Base-by-base conservation (phyloP, 129 eudicot species). In the Mikania micrantha region DNA sequence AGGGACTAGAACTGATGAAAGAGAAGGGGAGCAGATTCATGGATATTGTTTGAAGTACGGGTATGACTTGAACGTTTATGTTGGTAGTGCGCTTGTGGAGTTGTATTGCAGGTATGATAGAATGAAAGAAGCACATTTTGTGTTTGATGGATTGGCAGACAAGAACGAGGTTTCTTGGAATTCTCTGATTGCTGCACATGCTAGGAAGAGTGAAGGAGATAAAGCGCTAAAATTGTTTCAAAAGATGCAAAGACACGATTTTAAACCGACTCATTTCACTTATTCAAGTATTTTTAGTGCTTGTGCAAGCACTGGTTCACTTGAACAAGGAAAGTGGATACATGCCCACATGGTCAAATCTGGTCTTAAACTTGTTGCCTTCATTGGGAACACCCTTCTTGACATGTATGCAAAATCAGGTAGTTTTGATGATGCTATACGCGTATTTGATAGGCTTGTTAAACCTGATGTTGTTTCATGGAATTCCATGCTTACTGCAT, bases 331-430 rank as follows among this genome's bases (percentile, higher is more conserved):
- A 25, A 90, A 84, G 76, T 87, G 97, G 95, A 72, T 87, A 17
- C 97, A 90, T 27, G 86, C 83, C 9, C 87, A 84, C 66, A 77
- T 90, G 91, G 29, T 82, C 28, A 87, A 90, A 63, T 79, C 81
- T 0, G 97, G 97, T 64, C 49, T 80, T 35, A 75, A 76, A 70
- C 91, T 78, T 48, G 16, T 87, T 76, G 91, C 86, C 70, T 87
- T 75, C 75, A 64, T 87, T 21, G 97, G 95, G 4, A 79, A 90
- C 73, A 90, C 95, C 2, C 91, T 90, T 54, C 83, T 90, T 61
- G 91, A 87, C 52, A 90, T 90, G 97, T 87, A 90, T 74, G 87
- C 81, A 8, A 90, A 90, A 71, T 74, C 90, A 2, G 97, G 97
- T 21, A 85, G 90, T 60, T 82, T 87, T 71, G 68, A 76, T 71